Evolutionary conservation across 441 rosid species (phyloP).

Genomic region (Syzygium syzygioides): DNA sequence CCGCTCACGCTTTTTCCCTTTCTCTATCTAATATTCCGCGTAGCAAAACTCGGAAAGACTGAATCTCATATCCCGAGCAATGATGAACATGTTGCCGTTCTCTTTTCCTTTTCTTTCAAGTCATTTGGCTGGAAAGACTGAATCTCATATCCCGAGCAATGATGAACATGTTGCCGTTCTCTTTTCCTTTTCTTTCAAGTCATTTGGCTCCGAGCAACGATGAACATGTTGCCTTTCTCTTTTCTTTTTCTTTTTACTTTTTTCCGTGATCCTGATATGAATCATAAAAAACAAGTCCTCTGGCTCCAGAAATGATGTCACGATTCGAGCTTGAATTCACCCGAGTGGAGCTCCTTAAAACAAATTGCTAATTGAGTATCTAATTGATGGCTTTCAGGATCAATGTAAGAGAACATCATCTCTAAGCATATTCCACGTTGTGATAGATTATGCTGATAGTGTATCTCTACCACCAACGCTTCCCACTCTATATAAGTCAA

Average conservation of each 20-base stretch:
- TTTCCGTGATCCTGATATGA: not conserved
- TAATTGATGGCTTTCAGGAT: not conserved
- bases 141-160: too few species aligned
- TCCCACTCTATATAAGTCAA: not conserved
- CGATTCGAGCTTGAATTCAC: not conserved
- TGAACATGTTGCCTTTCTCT: not conserved
- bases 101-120: not conserved
- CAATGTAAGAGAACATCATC: not conserved
- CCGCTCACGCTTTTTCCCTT: conserved; percentile 45
- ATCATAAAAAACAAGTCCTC: not conserved
- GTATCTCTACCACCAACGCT: not conserved
- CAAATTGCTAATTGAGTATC: not conserved
- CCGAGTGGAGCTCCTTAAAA: not conserved
- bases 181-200: not conserved
- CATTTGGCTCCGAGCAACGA: not conserved
- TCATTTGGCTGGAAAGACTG: not conserved
- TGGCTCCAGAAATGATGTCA: not conserved
- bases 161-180: not conserved
- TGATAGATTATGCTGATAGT: not conserved
- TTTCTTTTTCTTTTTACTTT: not conserved
- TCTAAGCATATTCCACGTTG: not conserved
- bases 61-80: too few species aligned
- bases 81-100: too few species aligned
- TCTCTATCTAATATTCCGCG: not conserved
- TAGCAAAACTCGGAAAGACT: too few species aligned